Conservation (phyloP, 306 rosid species). For the Ceratonia siliqua region DNA sequence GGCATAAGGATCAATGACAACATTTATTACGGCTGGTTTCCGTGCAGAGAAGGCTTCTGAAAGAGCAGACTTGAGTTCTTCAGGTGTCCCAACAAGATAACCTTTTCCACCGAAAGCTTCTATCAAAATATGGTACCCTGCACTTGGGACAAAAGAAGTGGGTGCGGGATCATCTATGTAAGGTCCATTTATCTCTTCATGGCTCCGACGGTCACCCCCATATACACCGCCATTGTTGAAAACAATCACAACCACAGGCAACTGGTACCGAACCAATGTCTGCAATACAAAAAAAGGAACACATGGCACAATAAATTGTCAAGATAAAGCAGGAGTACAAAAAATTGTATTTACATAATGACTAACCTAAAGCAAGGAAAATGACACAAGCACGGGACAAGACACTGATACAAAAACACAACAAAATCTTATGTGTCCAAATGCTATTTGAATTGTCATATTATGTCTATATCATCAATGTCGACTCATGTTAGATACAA, state of each 20-base stretch:
- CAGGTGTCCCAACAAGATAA: conserved; percentile 70
- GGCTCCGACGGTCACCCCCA: conserved; percentile 68
- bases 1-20: conserved; percentile 82
- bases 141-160: conserved; percentile 76
- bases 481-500: too few relatives aligned
- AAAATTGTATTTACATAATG: neutral
- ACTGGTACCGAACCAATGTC: conserved; percentile 95
- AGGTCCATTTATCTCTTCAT: conserved; percentile 82
- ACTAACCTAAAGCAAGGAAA: too few relatives aligned
- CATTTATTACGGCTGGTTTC: conserved; percentile 81
- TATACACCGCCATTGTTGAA: conserved; percentile 92
- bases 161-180: conserved; percentile 92
- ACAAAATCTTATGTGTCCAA: too few relatives aligned
- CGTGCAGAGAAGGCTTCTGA: conserved; percentile 62
- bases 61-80: conserved; percentile 80
- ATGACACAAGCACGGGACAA: too few relatives aligned
- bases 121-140: conserved; percentile 77
- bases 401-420: too few relatives aligned
- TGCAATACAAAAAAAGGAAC: conserved; percentile 34
- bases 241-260: conserved; percentile 86
- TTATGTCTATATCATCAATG: too few relatives aligned
- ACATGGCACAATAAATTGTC: too few relatives aligned
- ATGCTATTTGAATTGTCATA: too few relatives aligned
- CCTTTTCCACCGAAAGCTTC: conserved; percentile 99
- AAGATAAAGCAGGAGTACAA: conserved; percentile 13